These are phyloP conservation scores for Fusarium irregulare DNA, from an alignment of 2,329 filamentous ascomycete genomes.

Conservation along the genomic window DNA sequence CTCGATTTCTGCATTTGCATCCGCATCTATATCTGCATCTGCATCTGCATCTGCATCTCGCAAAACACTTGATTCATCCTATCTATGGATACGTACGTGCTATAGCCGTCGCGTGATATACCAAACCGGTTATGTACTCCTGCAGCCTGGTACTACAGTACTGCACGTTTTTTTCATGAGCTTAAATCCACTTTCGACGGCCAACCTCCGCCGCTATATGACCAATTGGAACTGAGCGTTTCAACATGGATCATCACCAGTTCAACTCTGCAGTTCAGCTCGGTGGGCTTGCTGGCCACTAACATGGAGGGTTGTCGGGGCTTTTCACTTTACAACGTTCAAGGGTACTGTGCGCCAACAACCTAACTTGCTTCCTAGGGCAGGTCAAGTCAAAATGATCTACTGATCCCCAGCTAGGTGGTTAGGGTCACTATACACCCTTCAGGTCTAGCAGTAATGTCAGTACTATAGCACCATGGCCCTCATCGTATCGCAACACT, in stretches of 20 bases:
- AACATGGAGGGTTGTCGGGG: not conserved
- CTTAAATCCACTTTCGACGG: conserved; percentile 27
- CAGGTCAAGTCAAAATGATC: not conserved
- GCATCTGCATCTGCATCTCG: conserved; percentile 2
- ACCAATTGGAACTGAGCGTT: not conserved
- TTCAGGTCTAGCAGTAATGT: not conserved
- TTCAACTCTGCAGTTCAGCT: not conserved
- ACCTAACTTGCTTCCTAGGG: not conserved
- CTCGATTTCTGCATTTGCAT: not conserved
- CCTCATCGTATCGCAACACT: not conserved
- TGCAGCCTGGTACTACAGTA: not conserved
- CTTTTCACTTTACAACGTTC: not conserved
- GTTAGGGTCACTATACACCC: not conserved
- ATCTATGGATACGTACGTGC: not conserved
- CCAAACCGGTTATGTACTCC: not conserved
- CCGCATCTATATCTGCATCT: not conserved
- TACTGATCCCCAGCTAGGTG: not conserved
- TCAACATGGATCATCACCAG: not conserved
- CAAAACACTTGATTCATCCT: not conserved
- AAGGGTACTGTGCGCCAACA: not conserved
- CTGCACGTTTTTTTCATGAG: conserved; percentile 26
- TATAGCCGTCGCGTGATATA: not conserved
- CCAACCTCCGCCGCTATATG: not conserved
- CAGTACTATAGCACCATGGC: not conserved
- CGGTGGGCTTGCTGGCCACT: not conserved